A percentile compares a stretch with the other conserved stretches of the same genome.
Evolutionary conservation across 768 basidiomycete species (phyloP).

Genomic region (Suillus americanus): DNA sequence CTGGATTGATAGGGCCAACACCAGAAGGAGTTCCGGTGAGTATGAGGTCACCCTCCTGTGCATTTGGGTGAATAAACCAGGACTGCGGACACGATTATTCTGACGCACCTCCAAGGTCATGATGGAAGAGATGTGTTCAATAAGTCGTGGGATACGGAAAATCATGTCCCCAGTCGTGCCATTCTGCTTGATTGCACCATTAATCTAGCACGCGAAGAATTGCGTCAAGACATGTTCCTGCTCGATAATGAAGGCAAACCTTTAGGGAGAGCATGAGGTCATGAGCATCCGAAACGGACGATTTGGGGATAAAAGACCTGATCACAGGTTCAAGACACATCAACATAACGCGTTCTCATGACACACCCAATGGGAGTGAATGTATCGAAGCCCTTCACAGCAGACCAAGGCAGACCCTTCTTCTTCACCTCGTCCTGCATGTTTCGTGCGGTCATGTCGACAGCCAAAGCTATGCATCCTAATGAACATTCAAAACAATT

Average conservation of each 20-base stretch:
- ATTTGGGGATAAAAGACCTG: slow-evolving; percentile 82
- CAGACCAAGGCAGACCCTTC: slow-evolving; percentile 95
- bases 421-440: slow-evolving; percentile 92
- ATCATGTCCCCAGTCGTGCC: slow-evolving; percentile 90
- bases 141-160: slow-evolving; percentile 83
- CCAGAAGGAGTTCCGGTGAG: slow-evolving; percentile 92
- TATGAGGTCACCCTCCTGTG: slow-evolving; percentile 86
- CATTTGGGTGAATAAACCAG: not conserved
- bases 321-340: slow-evolving; percentile 9
- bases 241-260: slow-evolving; percentile 36
- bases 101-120: slow-evolving; percentile 87
- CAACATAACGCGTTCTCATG: not conserved
- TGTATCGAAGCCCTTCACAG: slow-evolving; percentile 96
- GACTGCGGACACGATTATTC: not conserved
- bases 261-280: slow-evolving; percentile 76
- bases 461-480: slow-evolving; percentile 68
- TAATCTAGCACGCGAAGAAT: slow-evolving; percentile 55
- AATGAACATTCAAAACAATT: too few relatives aligned
- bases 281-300: slow-evolving; percentile 65
- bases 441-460: slow-evolving; percentile 97
- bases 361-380: slow-evolving; percentile 87
- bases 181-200: slow-evolving; percentile 79
- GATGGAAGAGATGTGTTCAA: slow-evolving; percentile 91
- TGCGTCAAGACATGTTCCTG: not conserved
- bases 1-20: slow-evolving; percentile 74